Evolutionary conservation across 768 basidiomycete genomes (phyloP).

Genomic region (Kwoniella dejecticola): DNA sequence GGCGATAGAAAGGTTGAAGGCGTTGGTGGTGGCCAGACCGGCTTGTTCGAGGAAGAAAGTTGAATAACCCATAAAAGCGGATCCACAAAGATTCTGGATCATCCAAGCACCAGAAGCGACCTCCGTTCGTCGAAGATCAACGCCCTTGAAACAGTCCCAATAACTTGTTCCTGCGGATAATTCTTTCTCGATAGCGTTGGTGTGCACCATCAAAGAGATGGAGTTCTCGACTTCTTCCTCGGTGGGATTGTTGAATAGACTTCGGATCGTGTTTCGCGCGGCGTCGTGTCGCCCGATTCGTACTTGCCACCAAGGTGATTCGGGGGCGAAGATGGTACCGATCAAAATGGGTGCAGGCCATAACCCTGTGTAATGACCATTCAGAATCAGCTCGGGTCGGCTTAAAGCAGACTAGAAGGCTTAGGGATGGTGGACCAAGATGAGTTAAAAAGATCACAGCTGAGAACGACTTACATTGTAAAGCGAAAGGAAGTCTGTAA

Average conservation of each 20-base stretch:
- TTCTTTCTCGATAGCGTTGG: conserved; percentile 54
- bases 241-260: conserved; percentile 32
- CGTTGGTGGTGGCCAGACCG: conserved; percentile 31
- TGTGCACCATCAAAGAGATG: conserved; percentile 54
- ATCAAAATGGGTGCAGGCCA: conserved; percentile 46
- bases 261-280: conserved; percentile 22
- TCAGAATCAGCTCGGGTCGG: no score
- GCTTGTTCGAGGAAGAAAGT: conserved; percentile 50
- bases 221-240: conserved; percentile 44
- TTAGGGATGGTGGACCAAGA: no score
- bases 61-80: conserved; percentile 33
- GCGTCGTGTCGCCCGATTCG: conserved; percentile 36
- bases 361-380: conserved; percentile 29
- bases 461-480: conserved; percentile 28
- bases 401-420: no score
- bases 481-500: conserved; percentile 42
- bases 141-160: conserved; percentile 55
- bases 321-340: conserved; percentile 45
- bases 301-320: conserved; percentile 50
- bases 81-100: conserved; percentile 46
- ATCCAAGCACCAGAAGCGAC: conserved; percentile 59
- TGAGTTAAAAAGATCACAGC: not conserved
- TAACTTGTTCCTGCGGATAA: conserved; percentile 51
- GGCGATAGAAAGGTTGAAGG: conserved; percentile 38
- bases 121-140: conserved; percentile 54